Base-by-base conservation (phyloP, 306 rosid genomes). In the Trifolium subterraneum region DNA sequence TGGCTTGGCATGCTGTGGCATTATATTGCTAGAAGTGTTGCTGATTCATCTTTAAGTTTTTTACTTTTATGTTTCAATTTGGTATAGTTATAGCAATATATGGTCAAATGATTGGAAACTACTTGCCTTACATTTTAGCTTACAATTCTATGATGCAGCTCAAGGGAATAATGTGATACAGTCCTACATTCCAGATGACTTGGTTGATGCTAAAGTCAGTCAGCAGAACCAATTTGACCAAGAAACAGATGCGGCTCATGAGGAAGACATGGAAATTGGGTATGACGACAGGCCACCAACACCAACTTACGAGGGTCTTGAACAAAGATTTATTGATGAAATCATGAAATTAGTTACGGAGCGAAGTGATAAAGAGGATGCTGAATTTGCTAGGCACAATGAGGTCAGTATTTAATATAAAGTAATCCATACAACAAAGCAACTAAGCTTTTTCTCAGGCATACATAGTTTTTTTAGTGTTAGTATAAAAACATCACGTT, bases 251-350 rank as follows among this genome's bases (percentile, higher is more conserved):
- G 61, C 16, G 14, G 44, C 44, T 71, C 71, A 38, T 27, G 81
- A 81, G 51, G 75, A 76, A 25, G 81, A 76, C 74, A 81, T 71
- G 78, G 67, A 81, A 65, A 71, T 71, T 25, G 81, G 81, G 20
- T 81, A 76, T 48, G 85, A 76, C n/a, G 81, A 81, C 2, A 56
- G 15, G 8, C 74, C 81, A 13, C 58, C 71, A 25, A 51, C 66
- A 18, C 71, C 77, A 71, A 71, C 74, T 47, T 81, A 42, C 3
- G 78, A 81, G 73, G 60, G 68, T 64, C 78, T 81, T 76, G 78
- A 81, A 27, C 71, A 48, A 58, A 81, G 77, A 38, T 76, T 81
- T 67, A 31, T 56, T 12, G 71, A 71, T 47, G 78, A 76, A 65
- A 71, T 81, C 71, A 65, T 64, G 71, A 76, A 71, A 55, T 48